Percentiles rank a stretch among this genome's conserved stretches.
Conservation (phyloP, 1,139 yeast species). For the Suzukiozyma palmioleophila region DNA sequence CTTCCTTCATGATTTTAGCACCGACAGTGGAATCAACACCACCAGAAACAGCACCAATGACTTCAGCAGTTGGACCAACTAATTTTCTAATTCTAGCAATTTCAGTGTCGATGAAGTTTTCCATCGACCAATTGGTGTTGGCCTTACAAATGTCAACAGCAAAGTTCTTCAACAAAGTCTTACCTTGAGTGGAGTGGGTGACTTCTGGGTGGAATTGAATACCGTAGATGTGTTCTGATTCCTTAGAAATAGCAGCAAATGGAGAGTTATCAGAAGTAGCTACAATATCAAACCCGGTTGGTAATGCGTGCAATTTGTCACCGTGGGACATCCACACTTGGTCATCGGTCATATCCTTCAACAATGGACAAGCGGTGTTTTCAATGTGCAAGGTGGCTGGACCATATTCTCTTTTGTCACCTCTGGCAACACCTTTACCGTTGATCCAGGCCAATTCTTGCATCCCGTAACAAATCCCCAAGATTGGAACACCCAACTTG, state of each 20-base stretch:
- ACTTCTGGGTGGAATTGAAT: constrained; percentile 99
- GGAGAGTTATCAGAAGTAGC: constrained; percentile 96
- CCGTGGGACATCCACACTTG: constrained; percentile 99
- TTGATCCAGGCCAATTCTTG: constrained; percentile 98
- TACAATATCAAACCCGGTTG: constrained; percentile 82
- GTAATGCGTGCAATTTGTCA: constrained; percentile 88
- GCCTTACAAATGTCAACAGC: constrained; percentile 90
- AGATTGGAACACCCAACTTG: constrained; percentile 85
- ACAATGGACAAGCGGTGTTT: constrained; percentile 65
- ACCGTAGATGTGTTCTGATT: constrained; percentile 73
- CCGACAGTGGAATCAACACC: constrained; percentile 99
- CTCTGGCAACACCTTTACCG: constrained; percentile 93
- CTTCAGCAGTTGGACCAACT: constrained; percentile 98
- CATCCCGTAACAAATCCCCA: constrained; percentile 99
- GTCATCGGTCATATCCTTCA: constrained; percentile 85
- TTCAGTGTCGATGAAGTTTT: constrained; percentile 94
- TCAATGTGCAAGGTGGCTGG: constrained; percentile 84
- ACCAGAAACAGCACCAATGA: constrained; percentile 99
- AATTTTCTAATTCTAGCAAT: constrained; percentile 83
- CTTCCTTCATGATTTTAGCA: constrained; percentile 96
- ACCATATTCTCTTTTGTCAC: constrained; percentile 98
- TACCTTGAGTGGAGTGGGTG: constrained; percentile 92
- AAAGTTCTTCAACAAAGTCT: constrained; percentile 78
- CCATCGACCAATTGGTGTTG: constrained; percentile 93
- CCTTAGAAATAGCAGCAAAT: constrained; percentile 86